Evolutionary conservation across 2,329 filamentous ascomycete species (phyloP).

Genomic region (Orbilia brochopaga): DNA sequence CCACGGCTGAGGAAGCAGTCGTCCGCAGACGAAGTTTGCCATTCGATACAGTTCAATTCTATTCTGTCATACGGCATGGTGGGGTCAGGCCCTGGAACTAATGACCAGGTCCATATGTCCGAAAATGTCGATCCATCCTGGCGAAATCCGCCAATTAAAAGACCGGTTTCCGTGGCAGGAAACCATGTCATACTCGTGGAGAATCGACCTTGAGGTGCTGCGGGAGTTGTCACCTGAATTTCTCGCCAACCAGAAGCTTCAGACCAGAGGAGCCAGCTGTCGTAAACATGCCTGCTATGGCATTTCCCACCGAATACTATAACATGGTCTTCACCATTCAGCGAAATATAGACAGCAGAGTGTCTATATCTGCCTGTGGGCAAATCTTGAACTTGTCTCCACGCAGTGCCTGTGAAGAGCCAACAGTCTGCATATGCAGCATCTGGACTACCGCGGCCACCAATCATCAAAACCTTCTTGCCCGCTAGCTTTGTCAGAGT

Average conservation of each 20-base stretch:
- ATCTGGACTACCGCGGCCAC: conserved; percentile 79
- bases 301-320: conserved; percentile 70
- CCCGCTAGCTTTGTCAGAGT: conserved; percentile 71
- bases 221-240: conserved; percentile 57
- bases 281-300: conserved; percentile 61
- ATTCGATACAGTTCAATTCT: conserved; percentile 4
- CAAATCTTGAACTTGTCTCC: conserved; percentile 71
- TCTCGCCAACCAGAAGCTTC: conserved; percentile 63
- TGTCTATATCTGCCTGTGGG: conserved; percentile 78
- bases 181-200: conserved; percentile 61
- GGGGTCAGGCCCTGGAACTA: too few relatives aligned
- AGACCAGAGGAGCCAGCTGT: conserved; percentile 65
- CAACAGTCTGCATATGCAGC: conserved; percentile 75
- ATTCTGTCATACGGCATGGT: too few relatives aligned
- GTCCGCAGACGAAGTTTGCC: background rate
- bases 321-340: conserved; percentile 58
- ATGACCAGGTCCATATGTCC: conserved; percentile 26
- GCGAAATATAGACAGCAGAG: conserved; percentile 62
- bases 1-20: conserved; percentile 11
- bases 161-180: background rate
- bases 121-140: conserved; percentile 17
- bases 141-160: conserved; percentile 29
- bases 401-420: conserved; percentile 69
- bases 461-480: conserved; percentile 69
- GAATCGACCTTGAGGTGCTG: conserved; percentile 63